These are phyloP conservation scores for Binderoboletus segoi DNA, from an alignment of 1,284 basidiomycete genomes.

Conservation along the genomic window DNA sequence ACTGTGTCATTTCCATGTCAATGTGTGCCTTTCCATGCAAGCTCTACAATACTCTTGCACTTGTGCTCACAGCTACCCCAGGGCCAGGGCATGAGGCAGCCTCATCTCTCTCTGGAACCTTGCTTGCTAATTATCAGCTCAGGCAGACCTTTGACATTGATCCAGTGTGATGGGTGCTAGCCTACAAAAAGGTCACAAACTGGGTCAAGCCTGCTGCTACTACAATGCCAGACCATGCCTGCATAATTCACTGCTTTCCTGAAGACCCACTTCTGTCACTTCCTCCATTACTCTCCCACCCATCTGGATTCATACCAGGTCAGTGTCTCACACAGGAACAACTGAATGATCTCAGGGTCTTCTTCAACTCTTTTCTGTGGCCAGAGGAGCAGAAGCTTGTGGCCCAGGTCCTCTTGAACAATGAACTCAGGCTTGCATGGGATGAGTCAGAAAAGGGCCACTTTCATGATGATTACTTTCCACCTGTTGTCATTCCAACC, in stretches of 20 bases:
- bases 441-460: no score
- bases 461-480: no score
- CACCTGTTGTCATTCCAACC: constrained; percentile 16
- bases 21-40: not conserved
- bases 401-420: no score
- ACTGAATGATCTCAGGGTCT: no score
- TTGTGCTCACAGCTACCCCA: not conserved
- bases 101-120: not conserved
- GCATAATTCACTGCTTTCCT: constrained; percentile 8
- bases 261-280: no score
- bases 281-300: not conserved
- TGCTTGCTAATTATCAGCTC: no score
- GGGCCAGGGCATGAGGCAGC: not conserved
- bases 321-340: not conserved
- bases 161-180: no score
- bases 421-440: no score
- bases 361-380: no score
- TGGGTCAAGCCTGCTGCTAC: constrained; percentile 13
- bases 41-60: not conserved
- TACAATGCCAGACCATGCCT: constrained; percentile 15
- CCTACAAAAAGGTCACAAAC: no score
- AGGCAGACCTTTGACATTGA: no score
- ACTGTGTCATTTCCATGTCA: not conserved
- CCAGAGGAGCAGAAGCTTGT: no score
- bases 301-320: not conserved